Evolutionary conservation across 345 rosid species (phyloP), one percentile per base, ranked within the genome.

Genomic region (Raphanus raphanistrum): DNA sequence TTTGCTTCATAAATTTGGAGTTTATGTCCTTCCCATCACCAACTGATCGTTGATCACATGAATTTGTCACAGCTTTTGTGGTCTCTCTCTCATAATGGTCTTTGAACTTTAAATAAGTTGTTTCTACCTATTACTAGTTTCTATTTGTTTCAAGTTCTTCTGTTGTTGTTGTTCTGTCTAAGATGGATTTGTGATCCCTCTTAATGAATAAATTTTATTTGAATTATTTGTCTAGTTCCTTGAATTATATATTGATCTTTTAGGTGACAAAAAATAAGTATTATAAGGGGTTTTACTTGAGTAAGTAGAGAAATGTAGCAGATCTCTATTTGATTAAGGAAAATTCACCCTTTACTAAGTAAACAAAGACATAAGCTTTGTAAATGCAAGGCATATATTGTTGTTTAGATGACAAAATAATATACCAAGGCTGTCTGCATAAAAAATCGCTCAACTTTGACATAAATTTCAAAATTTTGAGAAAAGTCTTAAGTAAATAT

Each of bases 1-100:
- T 4, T 15, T 63, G 2, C 66, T 80, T 65, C 72, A 76, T 8
- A 41, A 75, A 21, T 6, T 80, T 76, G 83, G 83, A 66, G 80
- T 66, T 12, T 48, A 80, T 66, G 73, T 80, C 54, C 12, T 9
- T 17, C 83, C 83, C 11, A 71, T 75, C 43, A 54, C 27, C 60
- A 54, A 54, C 60, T 54, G 60, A 54, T 54, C 4, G 0, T 54
- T 11, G 10, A 54, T 1, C 2, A 2, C 27, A 17, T 54, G 10
- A 6, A 16, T 54, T 8, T 54, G 60, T 54, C 2, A 54, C 10
- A 3, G 29, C 11, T 54, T 48, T 54, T 17, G 12, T 54, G 0
- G 12, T 54, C 26, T 54, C 3, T 6, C 60, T 54, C 11, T 54
- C 27, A 2, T 16, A 2, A 7, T 54, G 26, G 27, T 13, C 36